Evolutionary conservation across 2,329 filamentous ascomycete species (phyloP).

Genomic region (Fusarium humuli): DNA sequence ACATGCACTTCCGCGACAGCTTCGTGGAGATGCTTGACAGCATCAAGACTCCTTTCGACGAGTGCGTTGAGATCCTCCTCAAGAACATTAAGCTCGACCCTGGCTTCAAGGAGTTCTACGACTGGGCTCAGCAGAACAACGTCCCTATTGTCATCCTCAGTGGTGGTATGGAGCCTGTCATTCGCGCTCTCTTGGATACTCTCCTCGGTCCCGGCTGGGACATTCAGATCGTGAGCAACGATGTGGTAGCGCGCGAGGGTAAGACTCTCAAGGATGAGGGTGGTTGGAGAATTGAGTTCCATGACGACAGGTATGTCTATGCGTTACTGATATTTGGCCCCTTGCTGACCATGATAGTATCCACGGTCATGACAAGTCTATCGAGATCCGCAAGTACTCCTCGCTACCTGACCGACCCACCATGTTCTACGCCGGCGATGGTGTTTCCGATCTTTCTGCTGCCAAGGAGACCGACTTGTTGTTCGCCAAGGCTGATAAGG

Average conservation of each 20-base stretch:
- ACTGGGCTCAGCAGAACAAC: slow-evolving; percentile 83
- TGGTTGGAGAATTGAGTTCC: slow-evolving; percentile 90
- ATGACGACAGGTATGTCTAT: slow-evolving; percentile 77
- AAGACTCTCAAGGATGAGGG: slow-evolving; percentile 82
- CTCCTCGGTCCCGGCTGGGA: slow-evolving; percentile 82
- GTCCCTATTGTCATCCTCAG: slow-evolving; percentile 93
- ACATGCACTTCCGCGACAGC: slow-evolving; percentile 81
- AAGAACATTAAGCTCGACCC: slow-evolving; percentile 91
- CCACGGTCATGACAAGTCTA: slow-evolving; percentile 97
- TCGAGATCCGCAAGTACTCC: slow-evolving; percentile 89
- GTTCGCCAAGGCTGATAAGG: slow-evolving; percentile 91
- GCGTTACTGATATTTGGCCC: not conserved
- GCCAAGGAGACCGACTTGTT: slow-evolving; percentile 92
- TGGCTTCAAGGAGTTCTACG: slow-evolving; percentile 86
- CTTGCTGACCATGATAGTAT: slow-evolving; percentile 60
- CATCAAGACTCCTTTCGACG: slow-evolving; percentile 80
- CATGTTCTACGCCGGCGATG: slow-evolving; percentile 95
- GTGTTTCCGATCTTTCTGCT: slow-evolving; percentile 91
- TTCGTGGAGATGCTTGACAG: slow-evolving; percentile 95
- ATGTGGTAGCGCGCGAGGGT: slow-evolving; percentile 71
- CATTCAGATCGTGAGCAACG: slow-evolving; percentile 92
- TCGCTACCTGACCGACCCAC: slow-evolving; percentile 80
- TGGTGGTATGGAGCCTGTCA: slow-evolving; percentile 92
- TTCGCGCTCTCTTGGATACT: slow-evolving; percentile 82
- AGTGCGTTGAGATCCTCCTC: slow-evolving; percentile 83